A percentile compares a stretch with the other conserved stretches of the same genome.
Evolutionary conservation across 345 rosid species (phyloP).

Genomic region (Reutealis trisperma): DNA sequence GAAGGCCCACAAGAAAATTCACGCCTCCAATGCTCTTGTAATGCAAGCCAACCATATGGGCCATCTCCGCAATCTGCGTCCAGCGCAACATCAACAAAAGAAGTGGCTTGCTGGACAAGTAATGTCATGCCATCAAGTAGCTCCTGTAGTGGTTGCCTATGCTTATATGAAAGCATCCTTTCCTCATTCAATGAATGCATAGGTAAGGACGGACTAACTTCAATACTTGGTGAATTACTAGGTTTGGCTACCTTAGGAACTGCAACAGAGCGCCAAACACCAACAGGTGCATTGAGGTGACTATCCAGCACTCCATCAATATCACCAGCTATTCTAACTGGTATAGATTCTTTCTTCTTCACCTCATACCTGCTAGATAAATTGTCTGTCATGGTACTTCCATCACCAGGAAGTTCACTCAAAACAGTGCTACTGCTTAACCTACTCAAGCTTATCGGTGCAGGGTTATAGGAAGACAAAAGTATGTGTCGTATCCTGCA

Average conservation of each 20-base stretch:
- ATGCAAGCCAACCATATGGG: conserved; percentile 97
- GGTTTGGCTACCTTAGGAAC: conserved; percentile 79
- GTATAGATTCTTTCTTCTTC: conserved; percentile 83
- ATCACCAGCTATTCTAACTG: conserved; percentile 93
- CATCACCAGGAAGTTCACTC: conserved; percentile 76
- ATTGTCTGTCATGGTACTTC: conserved; percentile 71
- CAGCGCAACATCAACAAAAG: conserved; percentile 88
- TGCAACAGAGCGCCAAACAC: conserved; percentile 96
- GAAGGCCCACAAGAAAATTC: conserved; percentile 96
- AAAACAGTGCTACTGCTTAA: conserved; percentile 53
- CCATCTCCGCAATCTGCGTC: conserved; percentile 96
- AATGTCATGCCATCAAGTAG: conserved; percentile 87
- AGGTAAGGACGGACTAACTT: conserved; percentile 66
- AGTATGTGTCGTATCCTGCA: conserved; percentile 78
- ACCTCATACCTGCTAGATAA: conserved; percentile 69
- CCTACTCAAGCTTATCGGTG: conserved; percentile 59
- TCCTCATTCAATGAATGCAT: conserved; percentile 77
- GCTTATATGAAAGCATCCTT: conserved; percentile 74
- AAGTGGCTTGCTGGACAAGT: conserved; percentile 96
- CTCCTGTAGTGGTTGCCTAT: conserved; percentile 90
- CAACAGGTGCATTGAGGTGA: conserved; percentile 80
- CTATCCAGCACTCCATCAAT: conserved; percentile 78
- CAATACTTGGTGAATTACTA: conserved; percentile 62
- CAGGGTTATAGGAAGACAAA: conserved; percentile 46
- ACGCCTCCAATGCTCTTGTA: conserved; percentile 95